These are phyloP conservation scores for Picochlorum sp. DNA, from an alignment of 139 green algal species.

Conservation along the genomic window DNA sequence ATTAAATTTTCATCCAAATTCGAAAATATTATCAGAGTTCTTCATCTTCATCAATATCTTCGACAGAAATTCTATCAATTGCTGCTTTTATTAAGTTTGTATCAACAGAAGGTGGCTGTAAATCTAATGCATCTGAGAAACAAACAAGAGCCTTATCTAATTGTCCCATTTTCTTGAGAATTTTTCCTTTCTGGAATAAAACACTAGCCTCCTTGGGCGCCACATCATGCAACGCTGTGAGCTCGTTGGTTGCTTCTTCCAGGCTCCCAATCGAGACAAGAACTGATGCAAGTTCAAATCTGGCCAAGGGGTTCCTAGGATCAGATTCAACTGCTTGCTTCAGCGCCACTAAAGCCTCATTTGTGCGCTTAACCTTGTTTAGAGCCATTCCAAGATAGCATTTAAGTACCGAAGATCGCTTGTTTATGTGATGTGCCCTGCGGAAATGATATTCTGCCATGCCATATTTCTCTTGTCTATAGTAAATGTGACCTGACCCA, in stretches of 20 bases:
- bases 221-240: constrained; percentile 60
- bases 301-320: constrained; percentile 78
- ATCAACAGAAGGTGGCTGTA: constrained; percentile 67
- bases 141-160: constrained; percentile 56
- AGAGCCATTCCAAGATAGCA: constrained; percentile 85
- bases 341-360: constrained; percentile 63
- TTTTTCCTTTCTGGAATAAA: constrained; percentile 81
- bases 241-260: constrained; percentile 57
- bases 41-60: constrained; percentile 64
- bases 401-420: constrained; percentile 69
- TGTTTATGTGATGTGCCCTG: constrained; percentile 59
- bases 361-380: constrained; percentile 47
- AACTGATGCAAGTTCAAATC: constrained; percentile 75
- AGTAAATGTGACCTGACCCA: constrained; percentile 85
- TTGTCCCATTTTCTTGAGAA: constrained; percentile 55
- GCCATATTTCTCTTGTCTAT: constrained; percentile 84
- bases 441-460: constrained; percentile 84
- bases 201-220: constrained; percentile 76
- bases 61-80: constrained; percentile 67
- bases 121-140: constrained; percentile 69
- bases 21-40: constrained; percentile 33
- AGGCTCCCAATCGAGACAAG: constrained; percentile 49
- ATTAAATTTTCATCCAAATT: background rate
- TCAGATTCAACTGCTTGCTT: constrained; percentile 64
- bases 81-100: constrained; percentile 73